Conservation (phyloP, 2,329 filamentous ascomycete species). For the Pseudogymnoascus sp. region DNA sequence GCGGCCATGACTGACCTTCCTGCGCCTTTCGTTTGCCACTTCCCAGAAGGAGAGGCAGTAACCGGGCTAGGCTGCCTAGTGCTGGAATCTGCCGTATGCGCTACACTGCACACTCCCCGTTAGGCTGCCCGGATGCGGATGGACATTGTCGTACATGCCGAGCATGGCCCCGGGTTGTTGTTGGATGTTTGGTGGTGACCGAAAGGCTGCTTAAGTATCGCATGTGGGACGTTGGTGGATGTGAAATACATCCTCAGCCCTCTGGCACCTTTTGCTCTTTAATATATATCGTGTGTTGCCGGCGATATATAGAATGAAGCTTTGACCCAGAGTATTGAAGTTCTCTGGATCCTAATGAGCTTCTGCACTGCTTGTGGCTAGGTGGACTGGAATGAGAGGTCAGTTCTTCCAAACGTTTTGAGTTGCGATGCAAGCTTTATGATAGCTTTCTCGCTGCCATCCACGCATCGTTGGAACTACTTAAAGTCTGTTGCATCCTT, state of each 20-base stretch:
- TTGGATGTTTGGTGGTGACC: background rate
- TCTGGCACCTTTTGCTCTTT: background rate
- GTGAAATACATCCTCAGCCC: background rate
- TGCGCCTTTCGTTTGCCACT: background rate
- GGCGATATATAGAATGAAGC: background rate
- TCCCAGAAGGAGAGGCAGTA: background rate
- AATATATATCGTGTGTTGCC: background rate
- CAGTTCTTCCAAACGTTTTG: background rate
- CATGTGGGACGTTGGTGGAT: background rate
- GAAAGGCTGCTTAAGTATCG: slow-evolving; percentile 5
- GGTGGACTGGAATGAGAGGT: slow-evolving; percentile 2
- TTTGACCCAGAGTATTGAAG: background rate
- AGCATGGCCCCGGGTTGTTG: background rate
- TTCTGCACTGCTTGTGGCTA: slow-evolving; percentile 4
- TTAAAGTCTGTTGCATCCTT: background rate
- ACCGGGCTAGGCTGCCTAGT: background rate
- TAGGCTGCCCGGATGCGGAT: slow-evolving; percentile 2
- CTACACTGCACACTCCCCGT: slow-evolving; percentile 1
- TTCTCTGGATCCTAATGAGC: slow-evolving; percentile 2
- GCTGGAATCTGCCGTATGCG: background rate
- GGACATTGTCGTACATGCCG: slow-evolving; percentile 4
- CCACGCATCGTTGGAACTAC: background rate
- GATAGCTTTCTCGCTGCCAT: background rate
- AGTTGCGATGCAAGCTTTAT: background rate
- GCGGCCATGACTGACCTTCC: background rate